Evolutionary conservation across 2,329 filamentous ascomycete species (phyloP).

Genomic region (Trichoderma hamatum): DNA sequence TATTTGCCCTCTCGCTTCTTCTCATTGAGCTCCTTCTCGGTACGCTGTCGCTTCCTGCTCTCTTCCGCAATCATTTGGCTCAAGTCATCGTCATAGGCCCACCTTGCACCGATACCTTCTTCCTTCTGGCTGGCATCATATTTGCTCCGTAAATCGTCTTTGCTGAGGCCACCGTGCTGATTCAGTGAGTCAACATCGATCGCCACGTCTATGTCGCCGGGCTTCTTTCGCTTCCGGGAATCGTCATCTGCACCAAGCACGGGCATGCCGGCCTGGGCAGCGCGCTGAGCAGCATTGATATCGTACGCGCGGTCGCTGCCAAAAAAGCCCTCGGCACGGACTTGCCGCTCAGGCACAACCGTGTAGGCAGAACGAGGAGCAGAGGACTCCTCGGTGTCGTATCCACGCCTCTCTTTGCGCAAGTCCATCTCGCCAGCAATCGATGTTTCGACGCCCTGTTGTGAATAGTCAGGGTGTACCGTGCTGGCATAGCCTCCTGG

Average conservation of each 20-base stretch:
- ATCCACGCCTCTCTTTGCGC: conserved; percentile 78
- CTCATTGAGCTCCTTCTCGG: conserved; percentile 76
- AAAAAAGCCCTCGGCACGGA: conserved; percentile 89
- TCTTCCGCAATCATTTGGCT: conserved; percentile 96
- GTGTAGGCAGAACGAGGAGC: conserved; percentile 82
- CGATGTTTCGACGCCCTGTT: conserved; percentile 69
- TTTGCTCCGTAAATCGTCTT: conserved; percentile 77
- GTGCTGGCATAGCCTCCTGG: conserved; percentile 79
- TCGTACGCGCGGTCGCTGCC: conserved; percentile 94
- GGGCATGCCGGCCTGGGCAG: conserved; percentile 53
- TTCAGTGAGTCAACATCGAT: conserved; percentile 83
- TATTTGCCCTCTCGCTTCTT: conserved; percentile 63
- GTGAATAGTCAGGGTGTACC: conserved; percentile 74
- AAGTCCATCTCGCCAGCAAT: conserved; percentile 88
- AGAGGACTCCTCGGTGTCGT: conserved; percentile 80
- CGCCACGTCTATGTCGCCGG: conserved; percentile 90
- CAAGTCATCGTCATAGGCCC: conserved; percentile 82
- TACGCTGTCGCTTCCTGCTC: conserved; percentile 85
- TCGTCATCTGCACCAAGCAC: conserved; percentile 82
- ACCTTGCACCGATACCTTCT: conserved; percentile 68
- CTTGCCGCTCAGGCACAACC: conserved; percentile 84
- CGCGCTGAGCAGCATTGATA: conserved; percentile 59
- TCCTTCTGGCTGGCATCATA: conserved; percentile 74
- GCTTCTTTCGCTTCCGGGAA: conserved; percentile 86
- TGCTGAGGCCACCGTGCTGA: conserved; percentile 75